phyloP scores from a whole-genome alignment of 2,329 filamentous ascomycete genomes.

The Botrytis medusae region DNA sequence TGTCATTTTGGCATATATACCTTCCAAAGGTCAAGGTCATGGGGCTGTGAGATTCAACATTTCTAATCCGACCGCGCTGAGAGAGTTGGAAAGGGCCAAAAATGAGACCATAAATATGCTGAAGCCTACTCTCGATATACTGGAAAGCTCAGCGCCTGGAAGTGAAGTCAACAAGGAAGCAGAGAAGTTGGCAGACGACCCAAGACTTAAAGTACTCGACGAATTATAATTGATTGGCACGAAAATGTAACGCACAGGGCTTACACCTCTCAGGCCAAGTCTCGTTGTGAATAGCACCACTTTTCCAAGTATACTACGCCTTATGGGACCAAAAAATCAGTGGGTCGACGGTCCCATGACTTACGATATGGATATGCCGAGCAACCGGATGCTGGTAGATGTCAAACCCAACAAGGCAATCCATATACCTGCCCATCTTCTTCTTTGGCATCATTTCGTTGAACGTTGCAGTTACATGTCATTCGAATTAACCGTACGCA shows the following conservation, averaged over 20 bases:
- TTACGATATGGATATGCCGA: background rate
- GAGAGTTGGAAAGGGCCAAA: slow-evolving; percentile 28
- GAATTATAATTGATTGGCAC: slow-evolving; percentile 34
- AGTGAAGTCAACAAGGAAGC: slow-evolving; percentile 22
- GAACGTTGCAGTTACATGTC: background rate
- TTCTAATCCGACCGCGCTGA: slow-evolving; percentile 25
- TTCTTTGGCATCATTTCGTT: background rate
- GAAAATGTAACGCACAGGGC: slow-evolving; percentile 5
- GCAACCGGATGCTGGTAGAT: background rate
- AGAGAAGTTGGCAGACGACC: slow-evolving; percentile 32
- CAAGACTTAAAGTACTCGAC: slow-evolving; percentile 38
- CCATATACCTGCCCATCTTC: background rate
- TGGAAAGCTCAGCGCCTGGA: slow-evolving; percentile 22
- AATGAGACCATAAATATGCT: slow-evolving; percentile 29
- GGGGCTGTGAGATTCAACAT: slow-evolving; percentile 26
- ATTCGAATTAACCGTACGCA: background rate
- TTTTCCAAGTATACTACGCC: slow-evolving; percentile 13
- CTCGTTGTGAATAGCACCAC: background rate
- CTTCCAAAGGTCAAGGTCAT: slow-evolving; percentile 20
- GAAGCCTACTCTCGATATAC: slow-evolving; percentile 24
- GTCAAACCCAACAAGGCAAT: background rate
- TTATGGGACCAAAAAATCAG: background rate
- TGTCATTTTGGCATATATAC: slow-evolving; percentile 38
- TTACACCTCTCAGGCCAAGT: background rate
- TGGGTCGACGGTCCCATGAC: slow-evolving; percentile 10